Conservation (phyloP, 768 basidiomycete species). For the Mycena polygramma region DNA sequence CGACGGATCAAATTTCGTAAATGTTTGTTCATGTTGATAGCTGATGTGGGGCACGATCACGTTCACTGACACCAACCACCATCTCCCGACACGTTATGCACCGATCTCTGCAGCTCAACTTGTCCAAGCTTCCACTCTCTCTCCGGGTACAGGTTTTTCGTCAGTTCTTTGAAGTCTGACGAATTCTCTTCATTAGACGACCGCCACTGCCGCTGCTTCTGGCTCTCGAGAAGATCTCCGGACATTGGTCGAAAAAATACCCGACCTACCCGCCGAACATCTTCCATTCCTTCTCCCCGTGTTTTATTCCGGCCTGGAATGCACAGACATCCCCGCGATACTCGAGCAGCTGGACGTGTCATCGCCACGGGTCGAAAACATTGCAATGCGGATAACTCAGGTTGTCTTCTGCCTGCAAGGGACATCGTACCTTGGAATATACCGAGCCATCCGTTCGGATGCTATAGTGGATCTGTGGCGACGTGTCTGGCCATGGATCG, state of each 20-base stretch:
- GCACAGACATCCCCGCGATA: not conserved
- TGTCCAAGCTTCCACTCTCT: not conserved
- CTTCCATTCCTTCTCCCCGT: not conserved
- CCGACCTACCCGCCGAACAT: not conserved
- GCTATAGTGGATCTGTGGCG: not conserved
- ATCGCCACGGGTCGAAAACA: not conserved
- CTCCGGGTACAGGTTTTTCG: not conserved
- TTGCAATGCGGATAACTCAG: not conserved
- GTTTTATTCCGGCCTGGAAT: not conserved
- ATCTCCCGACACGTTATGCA: no score
- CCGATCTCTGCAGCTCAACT: not conserved
- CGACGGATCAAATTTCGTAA: no score
- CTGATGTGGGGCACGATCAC: no score
- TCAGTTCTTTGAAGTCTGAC: not conserved
- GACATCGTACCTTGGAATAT: not conserved
- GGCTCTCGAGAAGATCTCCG: not conserved
- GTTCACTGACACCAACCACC: no score
- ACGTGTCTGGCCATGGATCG: not conserved
- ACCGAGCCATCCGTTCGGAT: not conserved
- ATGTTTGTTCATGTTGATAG: no score
- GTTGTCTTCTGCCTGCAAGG: not conserved
- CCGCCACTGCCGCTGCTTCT: not conserved
- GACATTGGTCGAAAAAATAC: not conserved
- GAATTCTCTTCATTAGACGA: not conserved
- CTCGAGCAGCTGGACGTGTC: not conserved